Evolutionary conservation across 257 asterid genomes (phyloP), one percentile per base, ranked within the genome.

Genomic region (Petrea volubilis): DNA sequence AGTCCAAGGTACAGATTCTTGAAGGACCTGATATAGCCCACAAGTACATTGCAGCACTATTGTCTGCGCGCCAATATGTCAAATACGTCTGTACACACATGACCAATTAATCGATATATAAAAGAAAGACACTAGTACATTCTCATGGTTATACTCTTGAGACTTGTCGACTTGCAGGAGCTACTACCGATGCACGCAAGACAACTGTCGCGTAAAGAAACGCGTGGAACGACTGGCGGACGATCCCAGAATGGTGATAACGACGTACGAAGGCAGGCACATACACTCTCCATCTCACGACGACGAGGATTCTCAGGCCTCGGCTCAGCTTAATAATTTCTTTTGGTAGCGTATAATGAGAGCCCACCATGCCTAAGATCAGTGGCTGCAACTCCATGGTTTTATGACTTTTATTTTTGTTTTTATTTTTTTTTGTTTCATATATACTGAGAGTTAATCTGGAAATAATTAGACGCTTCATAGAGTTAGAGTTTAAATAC

Each of bases 181-280:
- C 59, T 93, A 93, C 72, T 93, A 93, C 31, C 80, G 98, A 11
- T 93, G 98, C 74, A 93, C 98, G 7, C 94, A 91, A 67, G 97
- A 87, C 52, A 91, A 85, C 13, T 93, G 98, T 38, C 87, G 94
- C 0, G 98, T 93, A 29, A 93, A 93, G 85, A 93, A 93, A 60
- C 84, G 98, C 0, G 92, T 93, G 53, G 98, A 93, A 58, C 81
- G 98, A 69, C 80, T 91, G 18, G 97, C 91, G 2, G 97, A 91
- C 61, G 98, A 93, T 77, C 97, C 98, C 0, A 86, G 96, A 51
- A 93, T 93, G 98, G 98, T 93, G 58, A 93, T 93, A 70, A 93
- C 98, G 4, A 86, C 97, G 14, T 91, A 93, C 70, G 98, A 93
- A 77, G 98, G 97, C 0, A 83, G 98, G 63, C 98, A 91, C 78